Evolutionary conservation across 768 basidiomycete species (phyloP).

Genomic region (Chiua virens): DNA sequence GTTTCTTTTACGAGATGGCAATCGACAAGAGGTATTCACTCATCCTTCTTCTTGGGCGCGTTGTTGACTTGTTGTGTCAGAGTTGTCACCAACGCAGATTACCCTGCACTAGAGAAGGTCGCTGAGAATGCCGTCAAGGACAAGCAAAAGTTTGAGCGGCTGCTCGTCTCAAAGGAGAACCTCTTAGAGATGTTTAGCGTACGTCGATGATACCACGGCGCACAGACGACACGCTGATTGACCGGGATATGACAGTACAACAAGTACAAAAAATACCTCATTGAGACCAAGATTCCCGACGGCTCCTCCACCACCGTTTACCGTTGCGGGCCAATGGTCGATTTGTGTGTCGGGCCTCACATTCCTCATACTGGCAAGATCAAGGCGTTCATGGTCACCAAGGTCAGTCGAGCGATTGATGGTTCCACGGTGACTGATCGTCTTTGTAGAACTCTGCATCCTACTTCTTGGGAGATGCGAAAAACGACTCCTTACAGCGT

Average conservation of each 20-base stretch:
- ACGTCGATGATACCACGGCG: slow-evolving; percentile 28
- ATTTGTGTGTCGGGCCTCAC: slow-evolving; percentile 95
- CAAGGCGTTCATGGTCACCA: slow-evolving; percentile 96
- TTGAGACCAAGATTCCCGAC: slow-evolving; percentile 93
- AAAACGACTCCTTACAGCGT: slow-evolving; percentile 92
- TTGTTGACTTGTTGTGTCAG: slow-evolving; percentile 35
- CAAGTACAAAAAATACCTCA: slow-evolving; percentile 96
- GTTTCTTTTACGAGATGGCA: slow-evolving; percentile 99
- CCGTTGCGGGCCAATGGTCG: slow-evolving; percentile 97
- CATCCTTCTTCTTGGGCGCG: too few species aligned
- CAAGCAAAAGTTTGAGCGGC: slow-evolving; percentile 94
- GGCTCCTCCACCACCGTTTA: slow-evolving; percentile 97
- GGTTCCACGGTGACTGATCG: background rate
- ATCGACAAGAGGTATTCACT: slow-evolving; percentile 66
- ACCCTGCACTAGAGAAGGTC: slow-evolving; percentile 85
- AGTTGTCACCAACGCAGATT: slow-evolving; percentile 78
- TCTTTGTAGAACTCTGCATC: slow-evolving; percentile 84
- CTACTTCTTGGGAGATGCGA: slow-evolving; percentile 93
- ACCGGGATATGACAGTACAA: slow-evolving; percentile 71
- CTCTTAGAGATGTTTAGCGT: slow-evolving; percentile 96
- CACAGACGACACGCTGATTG: background rate
- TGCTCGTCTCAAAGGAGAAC: slow-evolving; percentile 92
- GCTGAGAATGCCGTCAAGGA: slow-evolving; percentile 90
- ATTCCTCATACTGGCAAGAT: slow-evolving; percentile 97
- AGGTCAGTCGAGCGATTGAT: slow-evolving; percentile 45